Conservation (phyloP, 306 rosid species). For the Inga laurina region DNA sequence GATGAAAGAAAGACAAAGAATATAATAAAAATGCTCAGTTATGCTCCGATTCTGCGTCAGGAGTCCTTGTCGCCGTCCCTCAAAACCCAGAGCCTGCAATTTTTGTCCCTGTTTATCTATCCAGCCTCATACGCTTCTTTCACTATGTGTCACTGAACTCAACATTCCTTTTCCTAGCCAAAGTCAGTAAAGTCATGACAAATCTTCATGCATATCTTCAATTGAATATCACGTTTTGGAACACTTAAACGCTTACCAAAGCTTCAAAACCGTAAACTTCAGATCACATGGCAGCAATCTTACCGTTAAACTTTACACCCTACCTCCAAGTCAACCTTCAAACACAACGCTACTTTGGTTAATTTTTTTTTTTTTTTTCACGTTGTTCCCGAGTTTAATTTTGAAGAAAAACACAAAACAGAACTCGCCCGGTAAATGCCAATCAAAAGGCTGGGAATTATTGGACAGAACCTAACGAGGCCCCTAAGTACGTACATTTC, state of each 20-base stretch:
- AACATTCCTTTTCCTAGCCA: conserved; percentile 29
- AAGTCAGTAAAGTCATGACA: conserved; percentile 39
- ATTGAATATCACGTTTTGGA: neutral
- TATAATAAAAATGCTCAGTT: neutral
- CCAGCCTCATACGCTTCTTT: neutral
- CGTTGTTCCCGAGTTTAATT: neutral
- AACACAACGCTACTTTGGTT: neutral
- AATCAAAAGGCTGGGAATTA: neutral
- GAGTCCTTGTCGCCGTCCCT: neutral
- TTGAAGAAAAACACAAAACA: neutral
- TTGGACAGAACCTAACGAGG: neutral
- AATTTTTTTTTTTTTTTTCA: too few relatives aligned
- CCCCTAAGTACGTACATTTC: neutral
- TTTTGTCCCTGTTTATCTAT: neutral
- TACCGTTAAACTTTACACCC: rapidly evolving
- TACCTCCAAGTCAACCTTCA: neutral
- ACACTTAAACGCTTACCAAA: too few relatives aligned
- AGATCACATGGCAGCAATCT: too few relatives aligned
- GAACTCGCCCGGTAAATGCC: neutral
- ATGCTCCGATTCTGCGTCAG: neutral
- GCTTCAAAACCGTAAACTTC: too few relatives aligned
- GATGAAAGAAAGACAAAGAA: neutral
- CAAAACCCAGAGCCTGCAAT: neutral
- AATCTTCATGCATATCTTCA: conserved; percentile 28
- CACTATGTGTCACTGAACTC: neutral